These are phyloP conservation scores for Starmerella bacillaris DNA, from an alignment of 805 yeast genomes.

Conservation along the genomic window DNA sequence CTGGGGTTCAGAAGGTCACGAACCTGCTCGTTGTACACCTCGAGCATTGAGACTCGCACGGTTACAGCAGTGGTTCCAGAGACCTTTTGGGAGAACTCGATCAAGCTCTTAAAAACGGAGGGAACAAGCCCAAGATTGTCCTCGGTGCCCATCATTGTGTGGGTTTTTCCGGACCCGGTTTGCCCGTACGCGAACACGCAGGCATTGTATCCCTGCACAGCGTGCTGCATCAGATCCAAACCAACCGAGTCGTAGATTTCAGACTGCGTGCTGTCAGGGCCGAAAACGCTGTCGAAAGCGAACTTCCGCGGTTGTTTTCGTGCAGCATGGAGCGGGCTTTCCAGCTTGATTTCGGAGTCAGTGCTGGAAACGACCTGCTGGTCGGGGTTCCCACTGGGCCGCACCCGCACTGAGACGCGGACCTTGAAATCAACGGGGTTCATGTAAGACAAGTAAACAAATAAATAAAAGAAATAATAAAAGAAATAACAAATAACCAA, in stretches of 20 bases:
- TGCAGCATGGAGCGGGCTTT: conserved; percentile 3
- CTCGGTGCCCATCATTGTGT: conserved; percentile 54
- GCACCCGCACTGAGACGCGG: conserved; percentile 26
- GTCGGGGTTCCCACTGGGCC: conserved; percentile 18
- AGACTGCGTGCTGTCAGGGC: conserved; percentile 30
- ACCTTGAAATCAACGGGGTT: conserved; percentile 17
- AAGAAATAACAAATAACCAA: too few species aligned
- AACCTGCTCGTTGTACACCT: conserved; percentile 63
- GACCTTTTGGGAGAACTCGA: conserved; percentile 27
- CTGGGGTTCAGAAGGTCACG: conserved; percentile 34
- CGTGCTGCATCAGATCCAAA: conserved; percentile 39
- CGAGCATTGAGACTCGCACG: conserved; percentile 44
- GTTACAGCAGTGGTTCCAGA: conserved; percentile 26
- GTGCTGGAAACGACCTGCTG: conserved; percentile 13
- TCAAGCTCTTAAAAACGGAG: conserved; percentile 35
- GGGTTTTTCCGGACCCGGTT: conserved; percentile 71
- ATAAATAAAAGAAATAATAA: too few species aligned
- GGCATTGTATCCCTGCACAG: conserved; percentile 52
- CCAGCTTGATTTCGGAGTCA: conserved; percentile 12
- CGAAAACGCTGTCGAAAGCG: conserved; percentile 35
- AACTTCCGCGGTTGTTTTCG: conserved; percentile 25
- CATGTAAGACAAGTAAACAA: too few species aligned
- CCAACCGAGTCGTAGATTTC: conserved; percentile 40
- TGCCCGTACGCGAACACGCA: conserved; percentile 69
- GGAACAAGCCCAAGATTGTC: conserved; percentile 51